Percentiles rank a stretch among this genome's conserved stretches.
These are phyloP conservation scores for Lyophyllum semitale DNA, from an alignment of 768 basidiomycete species.

Conservation along the genomic window DNA sequence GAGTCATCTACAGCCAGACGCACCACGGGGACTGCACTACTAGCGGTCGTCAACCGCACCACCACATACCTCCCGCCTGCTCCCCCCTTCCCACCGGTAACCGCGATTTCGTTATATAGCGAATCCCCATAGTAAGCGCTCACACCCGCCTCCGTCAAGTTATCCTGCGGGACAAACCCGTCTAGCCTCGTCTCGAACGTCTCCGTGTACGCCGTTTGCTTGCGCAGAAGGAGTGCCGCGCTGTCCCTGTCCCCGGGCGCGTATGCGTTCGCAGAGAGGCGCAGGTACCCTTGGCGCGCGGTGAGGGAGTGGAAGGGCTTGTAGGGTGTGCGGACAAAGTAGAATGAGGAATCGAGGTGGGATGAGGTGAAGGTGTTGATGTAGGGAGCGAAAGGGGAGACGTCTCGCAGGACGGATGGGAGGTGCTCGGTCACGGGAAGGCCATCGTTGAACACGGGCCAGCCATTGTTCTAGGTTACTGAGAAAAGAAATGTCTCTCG, in stretches of 20 bases:
- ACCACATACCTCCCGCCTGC: constrained; percentile 25
- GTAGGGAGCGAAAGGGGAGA: constrained; percentile 24
- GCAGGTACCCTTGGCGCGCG: constrained; percentile 28
- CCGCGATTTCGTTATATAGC: constrained; percentile 39
- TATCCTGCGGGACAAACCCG: constrained; percentile 27
- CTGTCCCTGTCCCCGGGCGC: constrained; percentile 40
- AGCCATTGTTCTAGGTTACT: constrained; percentile 38
- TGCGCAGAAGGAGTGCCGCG: constrained; percentile 36
- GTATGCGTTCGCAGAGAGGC: constrained; percentile 34
- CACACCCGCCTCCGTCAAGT: constrained; percentile 38
- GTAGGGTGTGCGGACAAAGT: constrained; percentile 40
- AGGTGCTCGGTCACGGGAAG: constrained; percentile 31
- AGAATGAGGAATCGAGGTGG: constrained; percentile 33
- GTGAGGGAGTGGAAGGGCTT: constrained; percentile 35
- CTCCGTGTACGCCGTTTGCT: constrained; percentile 39
- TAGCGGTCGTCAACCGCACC: constrained; percentile 30
- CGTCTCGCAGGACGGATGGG: constrained; percentile 28
- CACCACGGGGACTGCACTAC: constrained; percentile 31
- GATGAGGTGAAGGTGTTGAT: constrained; percentile 28
- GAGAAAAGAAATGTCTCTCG: constrained; percentile 43
- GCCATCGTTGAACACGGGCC: constrained; percentile 39
- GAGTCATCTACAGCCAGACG: constrained; percentile 6
- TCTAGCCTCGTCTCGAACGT: constrained; percentile 36
- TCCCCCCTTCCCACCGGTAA: constrained; percentile 25
- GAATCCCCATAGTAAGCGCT: constrained; percentile 37